Evolutionary conservation across 805 yeast species (phyloP), one percentile per base, ranked within the genome.

Genomic region (Candida odintsovae): DNA sequence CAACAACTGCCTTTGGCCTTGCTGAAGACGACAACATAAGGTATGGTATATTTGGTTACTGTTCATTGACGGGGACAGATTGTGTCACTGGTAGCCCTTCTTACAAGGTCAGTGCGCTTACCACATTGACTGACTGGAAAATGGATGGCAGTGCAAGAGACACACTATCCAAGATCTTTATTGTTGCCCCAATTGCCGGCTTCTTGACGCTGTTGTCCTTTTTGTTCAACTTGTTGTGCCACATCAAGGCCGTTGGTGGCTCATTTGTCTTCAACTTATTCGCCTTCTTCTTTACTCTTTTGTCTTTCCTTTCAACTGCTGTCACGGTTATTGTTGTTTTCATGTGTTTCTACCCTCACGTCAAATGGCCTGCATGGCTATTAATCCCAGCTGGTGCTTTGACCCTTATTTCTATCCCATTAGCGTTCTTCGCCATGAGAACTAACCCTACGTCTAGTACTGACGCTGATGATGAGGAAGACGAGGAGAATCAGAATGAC

Each of bases 351-450:
- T 75, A 71, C 54, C 94, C 94, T 9, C 69, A 81, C 50, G 71
- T 83, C 16, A 65, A 72, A 7, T 86, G 90, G 90, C 72, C 81
- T n/a, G 72, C 82, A 9, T 86, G 92, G 90, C 60, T 82, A 29
- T 69, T 83, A 56, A 73, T 85, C 25, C 89, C 84, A 1, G 75
- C 87, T 4, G 83, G 86, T 12, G 83, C 72, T 0, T 64, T 81
- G 45, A 72, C 73, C 46, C 65, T 86, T 48, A 45, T 80, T 2
- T 64, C 80, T 2, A 49, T 82, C 2, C 76, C 85, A 6, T 61
- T 79, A 38, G 66, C 76, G 26, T 70, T 76, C 42, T 52, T 77
- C 23, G 71, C 76, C 20, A 38, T 53, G 50, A 51, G 52, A 43
- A 55, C 59, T 1, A 43, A 45, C 4, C 57, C 59, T 39, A 16